These are phyloP conservation scores for Calophaca sinica DNA, from an alignment of 306 rosid genomes.

Conservation along the genomic window DNA sequence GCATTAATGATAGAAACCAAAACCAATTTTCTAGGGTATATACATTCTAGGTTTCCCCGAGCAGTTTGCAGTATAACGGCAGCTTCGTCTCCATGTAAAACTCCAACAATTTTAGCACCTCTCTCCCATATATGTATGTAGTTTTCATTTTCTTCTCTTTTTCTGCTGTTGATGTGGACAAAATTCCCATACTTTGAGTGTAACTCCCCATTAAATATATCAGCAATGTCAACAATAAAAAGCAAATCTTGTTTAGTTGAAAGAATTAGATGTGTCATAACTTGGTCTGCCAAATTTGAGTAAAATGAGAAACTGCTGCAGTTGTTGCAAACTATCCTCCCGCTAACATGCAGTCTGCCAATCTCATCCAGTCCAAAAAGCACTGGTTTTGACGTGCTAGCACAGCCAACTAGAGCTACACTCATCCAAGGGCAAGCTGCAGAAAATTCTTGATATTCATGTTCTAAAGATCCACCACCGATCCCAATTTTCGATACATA, in stretches of 20 bases:
- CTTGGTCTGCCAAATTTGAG: slow-evolving; percentile 84
- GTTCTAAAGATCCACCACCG: slow-evolving; percentile 58
- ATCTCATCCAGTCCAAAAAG: slow-evolving; percentile 81
- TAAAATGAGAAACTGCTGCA: slow-evolving; percentile 86
- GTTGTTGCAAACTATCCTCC: slow-evolving; percentile 77
- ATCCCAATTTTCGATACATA: slow-evolving; percentile 63
- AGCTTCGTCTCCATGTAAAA: slow-evolving; percentile 90
- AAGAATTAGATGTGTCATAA: slow-evolving; percentile 75
- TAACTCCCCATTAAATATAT: slow-evolving; percentile 66
- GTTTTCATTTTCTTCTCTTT: slow-evolving; percentile 60
- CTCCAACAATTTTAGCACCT: slow-evolving; percentile 88
- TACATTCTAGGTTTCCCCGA: slow-evolving; percentile 91
- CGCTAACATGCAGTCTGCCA: slow-evolving; percentile 78
- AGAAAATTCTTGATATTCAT: slow-evolving; percentile 63
- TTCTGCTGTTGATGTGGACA: slow-evolving; percentile 56
- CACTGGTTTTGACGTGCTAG: slow-evolving; percentile 62
- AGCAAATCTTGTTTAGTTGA: slow-evolving; percentile 88
- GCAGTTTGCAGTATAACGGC: slow-evolving; percentile 77
- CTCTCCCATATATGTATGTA: slow-evolving; percentile 89
- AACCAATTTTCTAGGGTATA: slow-evolving; percentile 91
- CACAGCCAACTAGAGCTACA: slow-evolving; percentile 61
- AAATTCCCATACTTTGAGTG: slow-evolving; percentile 64
- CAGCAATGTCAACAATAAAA: slow-evolving; percentile 72
- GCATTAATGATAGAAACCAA: slow-evolving; percentile 82
- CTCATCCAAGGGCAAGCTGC: slow-evolving; percentile 86